Percentiles rank a stretch among this genome's conserved stretches.
Evolutionary conservation across 2,329 filamentous ascomycete genomes (phyloP).

Genomic region (Fusarium sp.): DNA sequence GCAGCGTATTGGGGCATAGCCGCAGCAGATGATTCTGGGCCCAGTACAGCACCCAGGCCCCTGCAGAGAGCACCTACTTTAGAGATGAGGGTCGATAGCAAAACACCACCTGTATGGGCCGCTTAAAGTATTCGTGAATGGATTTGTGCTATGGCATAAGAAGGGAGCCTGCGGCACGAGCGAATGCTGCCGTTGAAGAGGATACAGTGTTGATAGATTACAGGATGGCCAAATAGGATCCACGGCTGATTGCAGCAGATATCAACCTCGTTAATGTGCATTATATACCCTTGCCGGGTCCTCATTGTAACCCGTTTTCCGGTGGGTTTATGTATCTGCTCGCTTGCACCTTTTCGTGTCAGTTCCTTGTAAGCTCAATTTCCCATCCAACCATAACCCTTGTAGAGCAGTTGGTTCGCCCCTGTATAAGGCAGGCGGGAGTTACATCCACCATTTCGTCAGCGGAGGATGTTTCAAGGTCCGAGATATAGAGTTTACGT

Average conservation of each 20-base stretch:
- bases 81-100: not conserved
- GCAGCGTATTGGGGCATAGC: too few relatives aligned
- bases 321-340: not conserved
- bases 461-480: not conserved
- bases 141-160: too few relatives aligned
- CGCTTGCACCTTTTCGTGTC: too few relatives aligned
- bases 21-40: not conserved
- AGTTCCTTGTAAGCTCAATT: fast-evolving
- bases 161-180: too few relatives aligned
- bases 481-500: not conserved
- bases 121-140: too few relatives aligned
- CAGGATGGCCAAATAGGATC: too few relatives aligned
- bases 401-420: not conserved
- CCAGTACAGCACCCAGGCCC: not conserved
- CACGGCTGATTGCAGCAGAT: too few relatives aligned
- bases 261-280: too few relatives aligned
- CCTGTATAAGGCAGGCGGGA: not conserved
- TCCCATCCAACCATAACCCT: not conserved
- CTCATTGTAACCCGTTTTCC: not conserved
- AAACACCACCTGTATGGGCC: not conserved
- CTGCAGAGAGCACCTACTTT: not conserved
- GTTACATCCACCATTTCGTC: not conserved
- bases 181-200: too few relatives aligned
- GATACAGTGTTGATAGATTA: too few relatives aligned
- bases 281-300: conserved; percentile 4